Conservation (phyloP, 257 asterid species). For the Solanum ahanhuiri region DNA sequence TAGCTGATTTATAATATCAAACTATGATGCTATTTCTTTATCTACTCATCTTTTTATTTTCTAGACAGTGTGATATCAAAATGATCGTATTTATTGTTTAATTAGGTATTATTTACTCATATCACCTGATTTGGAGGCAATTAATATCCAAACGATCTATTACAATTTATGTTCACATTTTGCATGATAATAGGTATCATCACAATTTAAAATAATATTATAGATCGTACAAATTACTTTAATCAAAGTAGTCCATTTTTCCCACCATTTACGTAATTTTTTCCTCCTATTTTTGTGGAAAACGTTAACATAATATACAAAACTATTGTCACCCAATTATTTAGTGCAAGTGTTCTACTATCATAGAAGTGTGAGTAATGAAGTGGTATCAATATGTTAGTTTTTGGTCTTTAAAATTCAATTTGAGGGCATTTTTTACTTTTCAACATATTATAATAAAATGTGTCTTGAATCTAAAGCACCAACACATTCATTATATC, state of each 20-base stretch:
- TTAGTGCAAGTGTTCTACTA: neutral
- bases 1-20: neutral
- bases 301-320: neutral
- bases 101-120: neutral
- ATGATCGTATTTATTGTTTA: neutral
- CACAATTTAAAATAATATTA: no score
- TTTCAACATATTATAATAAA: neutral
- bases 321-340: neutral
- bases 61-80: neutral
- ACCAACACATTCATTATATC: neutral
- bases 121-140: neutral
- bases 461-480: neutral
- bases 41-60: neutral
- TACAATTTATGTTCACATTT: neutral
- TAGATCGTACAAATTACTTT: neutral
- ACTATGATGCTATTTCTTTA: accelerated
- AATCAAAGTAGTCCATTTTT: neutral
- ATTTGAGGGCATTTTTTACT: neutral
- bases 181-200: neutral
- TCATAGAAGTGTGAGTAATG: neutral
- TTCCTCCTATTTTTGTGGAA: neutral
- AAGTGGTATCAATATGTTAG: neutral
- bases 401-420: neutral
- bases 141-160: neutral
- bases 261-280: neutral